A percentile compares a stretch with the other conserved stretches of the same genome.
phyloP scores from a whole-genome alignment of 2,329 filamentous ascomycete genomes.

The Aspergillus uvarum region DNA sequence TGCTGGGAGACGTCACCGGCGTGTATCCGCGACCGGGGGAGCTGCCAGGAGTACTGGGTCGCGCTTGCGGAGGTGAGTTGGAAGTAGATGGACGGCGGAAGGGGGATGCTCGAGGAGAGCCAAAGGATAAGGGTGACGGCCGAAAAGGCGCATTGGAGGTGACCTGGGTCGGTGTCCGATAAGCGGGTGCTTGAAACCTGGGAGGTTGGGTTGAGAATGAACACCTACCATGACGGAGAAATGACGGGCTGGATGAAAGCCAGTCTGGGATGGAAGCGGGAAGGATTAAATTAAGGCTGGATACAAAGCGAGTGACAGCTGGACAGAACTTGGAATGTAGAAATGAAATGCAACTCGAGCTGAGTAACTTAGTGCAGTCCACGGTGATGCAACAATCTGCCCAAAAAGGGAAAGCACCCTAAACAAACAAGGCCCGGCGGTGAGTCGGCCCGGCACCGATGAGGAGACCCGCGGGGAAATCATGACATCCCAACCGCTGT shows the following conservation, averaged over 20 bases:
- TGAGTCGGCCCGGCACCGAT: slow-evolving; percentile 22
- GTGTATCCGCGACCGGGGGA: slow-evolving; percentile 43
- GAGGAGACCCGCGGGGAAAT: no score
- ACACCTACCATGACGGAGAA: slow-evolving; percentile 22
- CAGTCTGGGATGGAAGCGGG: not conserved
- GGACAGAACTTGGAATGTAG: not conserved
- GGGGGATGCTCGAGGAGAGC: slow-evolving; percentile 67
- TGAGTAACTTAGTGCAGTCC: not conserved
- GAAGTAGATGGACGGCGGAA: slow-evolving; percentile 66
- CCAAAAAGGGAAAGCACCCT: slow-evolving; percentile 8
- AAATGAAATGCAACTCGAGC: not conserved
- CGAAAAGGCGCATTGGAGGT: slow-evolving; percentile 63
- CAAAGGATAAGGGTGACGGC: slow-evolving; percentile 69
- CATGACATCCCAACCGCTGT: slow-evolving; percentile 16
- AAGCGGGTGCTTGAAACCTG: not conserved
- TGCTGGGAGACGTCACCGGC: slow-evolving; percentile 48
- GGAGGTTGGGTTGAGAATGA: not conserved
- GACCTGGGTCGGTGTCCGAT: slow-evolving; percentile 23
- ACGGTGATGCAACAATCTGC: slow-evolving; percentile 1
- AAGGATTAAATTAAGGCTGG: not conserved
- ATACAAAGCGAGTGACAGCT: not conserved
- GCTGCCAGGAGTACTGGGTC: slow-evolving; percentile 50
- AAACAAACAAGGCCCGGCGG: slow-evolving; percentile 21
- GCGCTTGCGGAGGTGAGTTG: slow-evolving; percentile 58
- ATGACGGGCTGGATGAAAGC: not conserved